These are phyloP conservation scores for Metschnikowia koreensis DNA, from an alignment of 805 yeast species.

Conservation along the genomic window DNA sequence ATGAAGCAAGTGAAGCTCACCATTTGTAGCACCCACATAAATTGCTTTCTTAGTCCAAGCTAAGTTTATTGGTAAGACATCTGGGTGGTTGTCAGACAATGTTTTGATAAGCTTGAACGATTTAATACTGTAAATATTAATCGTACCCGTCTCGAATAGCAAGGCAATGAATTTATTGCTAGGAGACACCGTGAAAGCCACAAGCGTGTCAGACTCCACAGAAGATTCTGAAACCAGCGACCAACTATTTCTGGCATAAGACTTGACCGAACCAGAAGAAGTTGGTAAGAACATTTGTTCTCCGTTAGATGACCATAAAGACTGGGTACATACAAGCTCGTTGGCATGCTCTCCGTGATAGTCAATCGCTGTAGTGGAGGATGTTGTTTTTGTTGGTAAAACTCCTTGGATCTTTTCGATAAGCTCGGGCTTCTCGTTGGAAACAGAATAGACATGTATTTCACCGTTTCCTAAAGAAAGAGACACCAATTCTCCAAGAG, in stretches of 20 bases:
- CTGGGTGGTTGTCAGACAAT: conserved; percentile 26
- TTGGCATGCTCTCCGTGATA: conserved; percentile 43
- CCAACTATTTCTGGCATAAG: conserved; percentile 44
- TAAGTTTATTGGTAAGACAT: conserved; percentile 25
- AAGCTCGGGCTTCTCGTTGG: conserved; percentile 54
- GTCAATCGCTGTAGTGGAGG: conserved; percentile 35
- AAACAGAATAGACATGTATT: conserved; percentile 52
- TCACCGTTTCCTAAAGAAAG: conserved; percentile 61
- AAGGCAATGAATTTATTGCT: conserved; percentile 61
- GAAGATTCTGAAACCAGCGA: conserved; percentile 1
- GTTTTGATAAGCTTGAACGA: conserved; percentile 28
- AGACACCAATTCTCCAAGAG: conserved; percentile 55
- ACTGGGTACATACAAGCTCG: conserved; percentile 49
- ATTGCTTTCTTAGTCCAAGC: conserved; percentile 29
- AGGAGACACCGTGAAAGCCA: conserved; percentile 61
- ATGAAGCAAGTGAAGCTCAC: conserved; percentile 32
- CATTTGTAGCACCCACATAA: conserved; percentile 44
- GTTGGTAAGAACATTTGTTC: conserved; percentile 67
- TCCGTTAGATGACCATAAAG: conserved; percentile 73
- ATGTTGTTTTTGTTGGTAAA: conserved; percentile 37
- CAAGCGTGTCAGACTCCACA: conserved; percentile 11
- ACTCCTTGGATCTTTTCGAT: conserved; percentile 43
- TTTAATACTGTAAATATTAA: conserved; percentile 56
- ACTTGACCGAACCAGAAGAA: conserved; percentile 44
- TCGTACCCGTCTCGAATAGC: conserved; percentile 47